phyloP scores from a whole-genome alignment of 208 protist genomes.

The Acanthamoeba lenticulata region DNA sequence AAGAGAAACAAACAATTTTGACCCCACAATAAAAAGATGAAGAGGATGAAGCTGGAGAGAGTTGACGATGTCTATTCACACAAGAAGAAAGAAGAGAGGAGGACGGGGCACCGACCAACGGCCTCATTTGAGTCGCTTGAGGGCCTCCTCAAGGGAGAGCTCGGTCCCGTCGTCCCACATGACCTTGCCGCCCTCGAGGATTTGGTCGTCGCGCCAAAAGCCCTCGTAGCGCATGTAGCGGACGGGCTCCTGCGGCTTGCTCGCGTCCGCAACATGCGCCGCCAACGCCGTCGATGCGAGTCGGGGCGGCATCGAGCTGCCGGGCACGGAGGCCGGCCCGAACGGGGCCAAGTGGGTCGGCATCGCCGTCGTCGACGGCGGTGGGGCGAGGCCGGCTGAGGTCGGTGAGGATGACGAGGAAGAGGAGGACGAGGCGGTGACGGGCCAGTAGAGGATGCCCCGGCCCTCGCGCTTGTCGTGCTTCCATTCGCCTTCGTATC shows the following conservation, averaged over 20 bases:
- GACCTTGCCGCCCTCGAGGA: constrained; percentile 35
- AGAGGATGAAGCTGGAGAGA: too few species aligned
- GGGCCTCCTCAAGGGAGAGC: neutral
- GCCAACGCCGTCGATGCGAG: too few species aligned
- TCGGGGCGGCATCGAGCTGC: neutral
- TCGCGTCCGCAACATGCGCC: neutral
- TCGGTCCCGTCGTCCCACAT: constrained; percentile 19
- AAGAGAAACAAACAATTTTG: too few species aligned
- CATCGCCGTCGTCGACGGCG: too few species aligned
- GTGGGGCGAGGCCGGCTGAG: too few species aligned
- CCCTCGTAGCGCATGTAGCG: constrained; percentile 37
- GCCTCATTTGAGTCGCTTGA: neutral
- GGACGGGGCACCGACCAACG: too few species aligned
- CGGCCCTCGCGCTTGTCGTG: constrained; percentile 7
- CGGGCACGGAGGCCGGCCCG: neutral
- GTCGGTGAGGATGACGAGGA: neutral
- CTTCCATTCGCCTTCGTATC: constrained; percentile 51
- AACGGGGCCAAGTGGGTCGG: too few species aligned
- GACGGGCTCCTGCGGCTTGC: neutral
- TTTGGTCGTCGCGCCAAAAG: constrained; percentile 21
- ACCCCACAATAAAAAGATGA: too few species aligned
- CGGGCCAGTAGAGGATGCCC: constrained; percentile 1
- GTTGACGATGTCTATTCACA: too few species aligned
- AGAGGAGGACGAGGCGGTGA: neutral
- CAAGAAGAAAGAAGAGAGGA: too few species aligned